phyloP scores from a whole-genome alignment of 257 asterid genomes.

The Plantago major region DNA sequence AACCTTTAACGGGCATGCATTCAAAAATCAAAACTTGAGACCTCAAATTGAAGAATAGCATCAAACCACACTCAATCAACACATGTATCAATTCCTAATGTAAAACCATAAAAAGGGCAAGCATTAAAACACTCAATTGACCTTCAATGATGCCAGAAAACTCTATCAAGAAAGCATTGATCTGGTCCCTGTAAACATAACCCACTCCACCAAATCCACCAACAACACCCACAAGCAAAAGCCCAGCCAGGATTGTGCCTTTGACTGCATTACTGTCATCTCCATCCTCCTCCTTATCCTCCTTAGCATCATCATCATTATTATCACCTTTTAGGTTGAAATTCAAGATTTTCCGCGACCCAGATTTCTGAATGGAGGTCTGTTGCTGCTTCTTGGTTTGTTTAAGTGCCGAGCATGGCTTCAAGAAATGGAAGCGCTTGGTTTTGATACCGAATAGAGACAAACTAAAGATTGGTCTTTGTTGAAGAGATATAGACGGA shows the following conservation, averaged over 20 bases:
- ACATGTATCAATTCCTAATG: too few species aligned
- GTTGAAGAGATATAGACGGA: conserved; percentile 27
- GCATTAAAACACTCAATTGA: conserved; percentile 1
- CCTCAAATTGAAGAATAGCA: too few species aligned
- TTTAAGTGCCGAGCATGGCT: conserved; percentile 73
- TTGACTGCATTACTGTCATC: conserved; percentile 48
- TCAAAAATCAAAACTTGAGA: too few species aligned
- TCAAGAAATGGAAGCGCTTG: conserved; percentile 63
- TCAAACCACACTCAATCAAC: too few species aligned
- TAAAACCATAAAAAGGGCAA: conserved; percentile 13
- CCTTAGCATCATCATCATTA: conserved; percentile 21
- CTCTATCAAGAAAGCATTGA: conserved; percentile 76
- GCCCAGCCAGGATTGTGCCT: conserved; percentile 76
- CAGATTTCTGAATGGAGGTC: conserved; percentile 43
- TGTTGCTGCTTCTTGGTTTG: conserved; percentile 71
- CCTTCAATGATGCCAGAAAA: conserved; percentile 66
- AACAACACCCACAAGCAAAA: conserved; percentile 57
- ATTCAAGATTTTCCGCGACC: conserved; percentile 63
- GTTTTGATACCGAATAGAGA: conserved; percentile 45
- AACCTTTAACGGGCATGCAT: too few species aligned
- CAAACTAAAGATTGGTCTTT: conserved; percentile 28
- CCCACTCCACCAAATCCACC: conserved; percentile 91
- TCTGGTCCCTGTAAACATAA: conserved; percentile 77
- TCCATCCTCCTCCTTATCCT: conserved; percentile 24
- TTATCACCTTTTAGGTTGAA: conserved; percentile 49